Base-by-base conservation (phyloP, 2,329 filamentous ascomycete species). In the Scopulariopsis brevicaulis region DNA sequence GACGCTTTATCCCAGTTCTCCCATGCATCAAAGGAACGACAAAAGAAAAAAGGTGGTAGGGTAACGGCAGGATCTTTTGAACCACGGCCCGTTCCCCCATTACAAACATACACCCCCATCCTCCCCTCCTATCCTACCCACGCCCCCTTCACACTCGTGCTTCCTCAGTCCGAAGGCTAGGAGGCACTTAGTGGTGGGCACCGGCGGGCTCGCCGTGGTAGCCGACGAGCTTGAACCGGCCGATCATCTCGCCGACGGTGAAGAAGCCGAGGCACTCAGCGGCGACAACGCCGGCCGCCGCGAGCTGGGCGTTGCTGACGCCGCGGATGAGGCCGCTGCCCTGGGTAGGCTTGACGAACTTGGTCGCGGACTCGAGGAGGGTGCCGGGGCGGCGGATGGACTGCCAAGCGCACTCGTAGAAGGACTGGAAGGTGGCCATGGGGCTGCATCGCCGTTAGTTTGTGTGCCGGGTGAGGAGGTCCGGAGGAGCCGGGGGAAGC, bases 231-330 rank as follows among this genome's bases (percentile, higher is more conserved):
- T 99, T 97, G 78, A 94, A 84, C 69, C 92, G 84, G 68, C 94
- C 94, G 68, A 99, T 85, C 74, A 99, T 97, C 82, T 97, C 92
- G 64, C 94, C 94, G 58, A 97, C 84, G 61, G 92, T 95, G 82
- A 97, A 99, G 83, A 99, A 99, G 61, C 94, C 94, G 64, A 99
- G 76, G 55, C 90, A 82, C 77, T 99, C 93, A 59, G 92, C 92
- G 54, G 80, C 75, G 62, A 96, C 77, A 60, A 99, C 88, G 65
- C 88, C 89, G 60, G 81, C 87, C 57, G 87, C 75, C 58, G 82
- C 81, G 65, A 93, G 71, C 73, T 96, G 86, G 65, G 84, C 79
- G 64, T 75, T 78, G 73, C 83, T 87, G 67, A 94, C 67, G 76
- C 84, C 88, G 70, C 89, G 84, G 68, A 89, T 69, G 64, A 72